Conservation (phyloP, 2,329 filamentous ascomycete species). For the Westerdykella sp. region DNA sequence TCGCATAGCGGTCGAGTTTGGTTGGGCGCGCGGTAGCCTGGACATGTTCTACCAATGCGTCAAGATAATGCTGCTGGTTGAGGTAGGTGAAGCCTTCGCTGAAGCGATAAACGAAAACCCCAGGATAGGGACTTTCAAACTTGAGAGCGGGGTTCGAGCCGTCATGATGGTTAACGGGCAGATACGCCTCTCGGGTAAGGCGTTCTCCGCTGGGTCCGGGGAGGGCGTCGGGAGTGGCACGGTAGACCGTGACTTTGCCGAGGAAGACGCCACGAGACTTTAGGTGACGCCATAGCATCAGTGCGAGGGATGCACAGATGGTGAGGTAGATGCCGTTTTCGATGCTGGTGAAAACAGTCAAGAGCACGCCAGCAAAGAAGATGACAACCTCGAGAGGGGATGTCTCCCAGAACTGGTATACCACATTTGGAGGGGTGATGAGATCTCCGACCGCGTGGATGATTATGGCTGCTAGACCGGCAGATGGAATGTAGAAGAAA, state of each 20-base stretch:
- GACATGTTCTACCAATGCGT: constrained; percentile 51
- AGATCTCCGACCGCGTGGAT: constrained; percentile 93
- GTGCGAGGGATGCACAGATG: constrained; percentile 65
- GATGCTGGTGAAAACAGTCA: constrained; percentile 81
- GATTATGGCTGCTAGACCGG: constrained; percentile 78
- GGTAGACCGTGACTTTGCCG: constrained; percentile 76
- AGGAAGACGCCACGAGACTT: constrained; percentile 72
- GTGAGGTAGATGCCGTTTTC: constrained; percentile 91
- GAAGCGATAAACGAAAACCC: constrained; percentile 94
- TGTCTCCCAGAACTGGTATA: constrained; percentile 94
- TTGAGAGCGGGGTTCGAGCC: constrained; percentile 81
- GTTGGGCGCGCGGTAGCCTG: constrained; percentile 65
- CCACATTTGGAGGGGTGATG: constrained; percentile 80
- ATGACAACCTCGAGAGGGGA: constrained; percentile 85
- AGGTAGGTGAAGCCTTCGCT: constrained; percentile 95
- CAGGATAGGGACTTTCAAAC: constrained; percentile 77
- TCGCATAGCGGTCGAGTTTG: constrained; percentile 58
- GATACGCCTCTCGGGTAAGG: constrained; percentile 22
- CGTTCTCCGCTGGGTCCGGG: constrained; percentile 24
- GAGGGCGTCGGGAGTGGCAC: constrained; percentile 71
- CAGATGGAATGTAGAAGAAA: constrained; percentile 88
- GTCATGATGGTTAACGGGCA: constrained; percentile 81
- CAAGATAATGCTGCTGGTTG: constrained; percentile 83
- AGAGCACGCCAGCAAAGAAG: constrained; percentile 87
- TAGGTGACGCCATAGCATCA: constrained; percentile 77